phyloP scores from a whole-genome alignment of 2,329 filamentous ascomycete species.

The Verticillium isaacii region DNA sequence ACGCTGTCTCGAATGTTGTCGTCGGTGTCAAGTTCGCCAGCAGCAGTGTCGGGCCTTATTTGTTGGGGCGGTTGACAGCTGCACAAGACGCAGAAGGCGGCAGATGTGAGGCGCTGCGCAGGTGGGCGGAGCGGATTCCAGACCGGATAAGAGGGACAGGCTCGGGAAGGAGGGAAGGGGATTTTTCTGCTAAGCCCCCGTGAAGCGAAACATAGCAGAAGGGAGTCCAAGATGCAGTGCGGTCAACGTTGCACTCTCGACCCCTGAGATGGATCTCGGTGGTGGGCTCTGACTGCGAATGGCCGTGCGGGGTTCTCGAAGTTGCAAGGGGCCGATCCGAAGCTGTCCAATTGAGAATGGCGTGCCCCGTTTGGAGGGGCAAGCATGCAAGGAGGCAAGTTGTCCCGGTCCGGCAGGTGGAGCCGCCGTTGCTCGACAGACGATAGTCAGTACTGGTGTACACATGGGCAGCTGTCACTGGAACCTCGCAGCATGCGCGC shows the following conservation, averaged over 20 bases:
- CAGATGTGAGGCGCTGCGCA: neutral
- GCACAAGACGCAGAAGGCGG: neutral
- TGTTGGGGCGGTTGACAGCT: neutral
- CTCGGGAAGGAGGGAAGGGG: neutral
- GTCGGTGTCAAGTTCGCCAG: neutral
- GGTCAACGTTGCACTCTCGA: neutral
- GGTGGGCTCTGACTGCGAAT: neutral
- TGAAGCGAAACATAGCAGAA: neutral
- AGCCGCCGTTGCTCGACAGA: neutral
- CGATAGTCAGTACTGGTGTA: neutral
- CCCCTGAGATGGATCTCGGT: neutral
- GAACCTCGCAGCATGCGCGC: neutral
- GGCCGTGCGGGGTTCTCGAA: neutral
- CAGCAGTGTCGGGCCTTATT: neutral
- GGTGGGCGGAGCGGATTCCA: neutral
- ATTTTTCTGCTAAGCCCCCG: neutral
- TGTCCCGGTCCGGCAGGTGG: neutral
- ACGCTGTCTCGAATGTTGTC: neutral
- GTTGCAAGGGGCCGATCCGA: neutral
- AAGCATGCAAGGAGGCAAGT: neutral
- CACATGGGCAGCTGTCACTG: neutral
- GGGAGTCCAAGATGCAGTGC: neutral
- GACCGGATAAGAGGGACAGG: neutral
- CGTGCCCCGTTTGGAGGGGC: neutral
- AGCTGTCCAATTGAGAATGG: neutral